Evolutionary conservation across 2,329 filamentous ascomycete species (phyloP).

Genomic region (Fonsecaea pugnacius): DNA sequence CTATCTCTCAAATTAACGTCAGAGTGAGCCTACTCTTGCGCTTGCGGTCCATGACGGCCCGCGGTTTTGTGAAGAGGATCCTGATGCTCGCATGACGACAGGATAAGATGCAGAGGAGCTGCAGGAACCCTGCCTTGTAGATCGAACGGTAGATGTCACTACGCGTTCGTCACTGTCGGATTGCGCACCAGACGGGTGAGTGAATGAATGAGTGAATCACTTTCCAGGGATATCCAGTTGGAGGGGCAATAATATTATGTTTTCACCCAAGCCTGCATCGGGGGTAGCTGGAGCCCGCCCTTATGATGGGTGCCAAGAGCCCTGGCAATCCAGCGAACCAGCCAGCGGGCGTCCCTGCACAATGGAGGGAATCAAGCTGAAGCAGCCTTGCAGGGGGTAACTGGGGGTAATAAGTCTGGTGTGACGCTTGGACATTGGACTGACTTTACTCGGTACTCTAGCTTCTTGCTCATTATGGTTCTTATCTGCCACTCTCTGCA

Average conservation of each 20-base stretch:
- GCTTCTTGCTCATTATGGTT: neutral
- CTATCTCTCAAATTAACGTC: neutral
- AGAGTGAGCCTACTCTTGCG: constrained; percentile 51
- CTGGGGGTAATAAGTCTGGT: too few species aligned
- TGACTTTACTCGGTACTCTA: neutral
- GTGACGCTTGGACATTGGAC: neutral
- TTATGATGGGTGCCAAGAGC: constrained; percentile 23
- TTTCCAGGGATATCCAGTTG: constrained; percentile 10
- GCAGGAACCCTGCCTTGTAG: constrained; percentile 24
- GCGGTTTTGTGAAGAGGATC: constrained; percentile 33
- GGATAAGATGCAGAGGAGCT: constrained; percentile 16
- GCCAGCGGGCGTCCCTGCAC: neutral
- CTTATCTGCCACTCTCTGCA: neutral
- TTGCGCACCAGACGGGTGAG: constrained; percentile 7
- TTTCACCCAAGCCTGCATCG: constrained; percentile 7
- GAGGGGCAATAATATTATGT: constrained; percentile 21
- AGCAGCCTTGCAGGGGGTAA: neutral
- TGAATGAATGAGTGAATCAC: constrained; percentile 6
- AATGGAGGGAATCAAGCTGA: neutral
- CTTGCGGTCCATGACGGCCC: constrained; percentile 52
- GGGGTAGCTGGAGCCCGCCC: constrained; percentile 8
- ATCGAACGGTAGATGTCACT: constrained; percentile 21
- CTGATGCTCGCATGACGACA: constrained; percentile 37
- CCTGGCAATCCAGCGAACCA: neutral
- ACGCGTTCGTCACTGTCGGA: constrained; percentile 7